Evolutionary conservation across 805 yeast genomes (phyloP).

Genomic region (Hanseniaspora singularis): DNA sequence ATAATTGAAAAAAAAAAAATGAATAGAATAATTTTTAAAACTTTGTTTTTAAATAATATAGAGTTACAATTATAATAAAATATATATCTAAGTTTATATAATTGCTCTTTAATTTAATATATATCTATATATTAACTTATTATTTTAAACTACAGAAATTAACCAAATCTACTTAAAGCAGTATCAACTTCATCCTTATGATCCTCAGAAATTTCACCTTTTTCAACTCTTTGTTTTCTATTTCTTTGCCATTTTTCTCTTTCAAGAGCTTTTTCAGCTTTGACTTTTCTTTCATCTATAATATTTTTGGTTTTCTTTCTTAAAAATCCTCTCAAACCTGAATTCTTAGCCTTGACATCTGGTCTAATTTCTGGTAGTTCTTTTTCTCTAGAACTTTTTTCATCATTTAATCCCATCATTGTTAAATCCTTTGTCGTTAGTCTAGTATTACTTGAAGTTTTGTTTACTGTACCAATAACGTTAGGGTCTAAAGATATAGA

Average conservation of each 20-base stretch:
- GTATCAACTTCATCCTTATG: constrained; percentile 32
- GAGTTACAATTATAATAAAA: neutral
- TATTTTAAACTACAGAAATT: no score
- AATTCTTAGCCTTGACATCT: constrained; percentile 65
- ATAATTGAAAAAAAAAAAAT: neutral
- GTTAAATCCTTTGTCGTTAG: constrained; percentile 48
- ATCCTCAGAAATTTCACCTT: constrained; percentile 46
- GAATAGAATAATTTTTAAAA: no score
- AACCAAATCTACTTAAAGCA: constrained; percentile 33
- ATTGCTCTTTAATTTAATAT: neutral
- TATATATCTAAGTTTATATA: neutral
- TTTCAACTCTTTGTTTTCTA: constrained; percentile 34
- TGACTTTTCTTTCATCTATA: constrained; percentile 69
- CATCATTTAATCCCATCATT: constrained; percentile 29
- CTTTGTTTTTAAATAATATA: neutral
- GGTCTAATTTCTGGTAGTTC: constrained; percentile 51
- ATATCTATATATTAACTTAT: neutral
- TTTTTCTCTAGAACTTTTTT: constrained; percentile 30
- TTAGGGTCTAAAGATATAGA: constrained; percentile 85
- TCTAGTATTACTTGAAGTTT: constrained; percentile 50
- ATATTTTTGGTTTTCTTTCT: constrained; percentile 78
- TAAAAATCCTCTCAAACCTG: constrained; percentile 65
- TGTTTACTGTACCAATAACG: constrained; percentile 73
- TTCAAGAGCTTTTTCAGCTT: constrained; percentile 61
- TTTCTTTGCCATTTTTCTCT: constrained; percentile 62